Base-by-base conservation (phyloP, 257 asterid genomes). In the Solanum bukasovii region DNA sequence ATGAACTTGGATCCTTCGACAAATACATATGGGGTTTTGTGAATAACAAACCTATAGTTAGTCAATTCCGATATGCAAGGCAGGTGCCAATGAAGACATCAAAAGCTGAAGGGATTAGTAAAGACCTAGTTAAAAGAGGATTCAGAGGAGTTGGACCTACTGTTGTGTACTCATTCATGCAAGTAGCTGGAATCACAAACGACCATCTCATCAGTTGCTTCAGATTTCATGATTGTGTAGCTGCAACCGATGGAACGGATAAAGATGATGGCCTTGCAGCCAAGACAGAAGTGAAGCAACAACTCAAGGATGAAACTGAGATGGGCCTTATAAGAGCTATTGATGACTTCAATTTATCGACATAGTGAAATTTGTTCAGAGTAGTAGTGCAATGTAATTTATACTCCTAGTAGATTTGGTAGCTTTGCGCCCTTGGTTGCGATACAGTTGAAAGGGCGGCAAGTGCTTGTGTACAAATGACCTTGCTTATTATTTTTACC, bases 81-180 rank as follows among this genome's bases (percentile, higher is more conserved):
- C 99, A 94, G 92, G 98, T 97, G 74, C 99, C 99, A 81, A 96
- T 93, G 38, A 94, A 93, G 91, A 95, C 98, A 63, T 97, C 99
- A 13, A 97, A 97, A 91, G 98, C 99, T 31, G 99, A 96, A 75
- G 89, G 95, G 75, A 95, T 97, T 77, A 97, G 99, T 95, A 96
- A 96, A 91, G 99, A 96, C 91, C 94, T 97, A 2, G 94, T 96
- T 42, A 91, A 95, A 89, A 94, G 99, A 92, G 99, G 99, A 44
- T 95, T 97, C 34, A 95, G 98, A 61, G 99, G 99, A 85, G 98
- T 96, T 20, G 99, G 99, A 9, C 98, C 98, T 18, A 97, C 99
- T n/a, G 99, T 94, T 0, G 94, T 95, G 61, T 96, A 97, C 94
- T 96, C 99, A 2, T 97, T 97, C 88, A 97, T 97, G 99, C 99